These are phyloP conservation scores for Capronia coronata DNA, from an alignment of 2,329 filamentous ascomycete species.

Conservation along the genomic window DNA sequence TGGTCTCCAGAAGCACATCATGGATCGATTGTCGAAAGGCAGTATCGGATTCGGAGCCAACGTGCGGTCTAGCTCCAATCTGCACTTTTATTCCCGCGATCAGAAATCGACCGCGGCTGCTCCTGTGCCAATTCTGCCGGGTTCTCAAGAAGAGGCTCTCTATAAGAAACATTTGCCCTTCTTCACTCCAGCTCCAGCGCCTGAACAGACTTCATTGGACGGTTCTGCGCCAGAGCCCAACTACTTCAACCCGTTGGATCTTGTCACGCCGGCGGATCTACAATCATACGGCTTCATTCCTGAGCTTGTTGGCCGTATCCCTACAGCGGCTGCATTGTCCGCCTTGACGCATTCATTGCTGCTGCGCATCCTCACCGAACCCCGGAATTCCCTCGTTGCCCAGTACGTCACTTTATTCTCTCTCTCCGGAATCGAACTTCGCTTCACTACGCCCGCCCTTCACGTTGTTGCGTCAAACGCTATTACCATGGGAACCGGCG, in stretches of 20 bases:
- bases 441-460: constrained; percentile 77
- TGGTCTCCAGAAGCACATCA: constrained; percentile 77
- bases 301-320: constrained; percentile 90
- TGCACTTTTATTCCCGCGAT: constrained; percentile 25
- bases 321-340: constrained; percentile 79
- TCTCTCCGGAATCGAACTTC: constrained; percentile 67
- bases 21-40: constrained; percentile 77
- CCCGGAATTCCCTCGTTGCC: constrained; percentile 75
- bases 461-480: constrained; percentile 70
- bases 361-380: constrained; percentile 84
- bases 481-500: constrained; percentile 66
- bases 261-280: constrained; percentile 67
- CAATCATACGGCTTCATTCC: constrained; percentile 88
- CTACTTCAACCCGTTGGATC: constrained; percentile 58
- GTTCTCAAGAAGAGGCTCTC: constrained; percentile 58
- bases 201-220: constrained; percentile 29
- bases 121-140: constrained; percentile 50
- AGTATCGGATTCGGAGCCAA: constrained; percentile 89
- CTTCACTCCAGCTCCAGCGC: constrained; percentile 44
- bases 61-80: constrained; percentile 51
- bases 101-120: constrained; percentile 28
- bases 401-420: constrained; percentile 88
- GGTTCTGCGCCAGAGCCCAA: constrained; percentile 34
- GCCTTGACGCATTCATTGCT: constrained; percentile 63
- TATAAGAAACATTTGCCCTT: constrained; percentile 56